Percentiles rank a stretch among this genome's conserved stretches.
These are phyloP conservation scores for Centella asiatica DNA, from an alignment of 129 eudicot species.

Conservation along the genomic window DNA sequence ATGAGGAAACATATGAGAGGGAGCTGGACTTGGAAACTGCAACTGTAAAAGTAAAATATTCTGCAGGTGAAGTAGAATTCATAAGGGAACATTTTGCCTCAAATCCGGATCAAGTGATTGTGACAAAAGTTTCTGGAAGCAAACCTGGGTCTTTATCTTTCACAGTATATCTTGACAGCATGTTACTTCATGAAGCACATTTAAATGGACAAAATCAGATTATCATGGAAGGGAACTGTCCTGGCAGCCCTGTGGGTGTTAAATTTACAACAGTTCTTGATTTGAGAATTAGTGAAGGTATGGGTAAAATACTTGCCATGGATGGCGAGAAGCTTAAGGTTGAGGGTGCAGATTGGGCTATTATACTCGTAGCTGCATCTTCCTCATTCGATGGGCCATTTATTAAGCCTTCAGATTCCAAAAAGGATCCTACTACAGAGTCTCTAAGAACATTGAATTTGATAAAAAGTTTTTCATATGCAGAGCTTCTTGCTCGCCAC, in stretches of 20 bases:
- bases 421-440: constrained; percentile 48
- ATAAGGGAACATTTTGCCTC: constrained; percentile 74
- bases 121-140: constrained; percentile 47
- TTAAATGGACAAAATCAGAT: constrained; percentile 55
- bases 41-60: constrained; percentile 50
- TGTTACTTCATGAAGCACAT: constrained; percentile 44
- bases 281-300: constrained; percentile 40
- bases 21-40: constrained; percentile 83
- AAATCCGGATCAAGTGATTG: constrained; percentile 75
- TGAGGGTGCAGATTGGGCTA: constrained; percentile 54
- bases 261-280: constrained; percentile 52
- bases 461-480: constrained; percentile 34
- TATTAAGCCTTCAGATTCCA: constrained; percentile 60
- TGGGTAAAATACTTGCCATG: constrained; percentile 28
- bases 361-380: constrained; percentile 55
- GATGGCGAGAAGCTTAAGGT: constrained; percentile 58
- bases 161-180: constrained; percentile 60
- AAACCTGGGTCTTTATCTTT: constrained; percentile 58
- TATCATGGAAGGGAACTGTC: constrained; percentile 71
- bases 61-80: constrained; percentile 45
- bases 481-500: constrained; percentile 66
- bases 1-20: constrained; percentile 49
- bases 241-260: constrained; percentile 57
- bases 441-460: constrained; percentile 33
- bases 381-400: constrained; percentile 80